These are phyloP conservation scores for Balamuthia mandrillaris DNA, from an alignment of 208 protist species.

Conservation along the genomic window DNA sequence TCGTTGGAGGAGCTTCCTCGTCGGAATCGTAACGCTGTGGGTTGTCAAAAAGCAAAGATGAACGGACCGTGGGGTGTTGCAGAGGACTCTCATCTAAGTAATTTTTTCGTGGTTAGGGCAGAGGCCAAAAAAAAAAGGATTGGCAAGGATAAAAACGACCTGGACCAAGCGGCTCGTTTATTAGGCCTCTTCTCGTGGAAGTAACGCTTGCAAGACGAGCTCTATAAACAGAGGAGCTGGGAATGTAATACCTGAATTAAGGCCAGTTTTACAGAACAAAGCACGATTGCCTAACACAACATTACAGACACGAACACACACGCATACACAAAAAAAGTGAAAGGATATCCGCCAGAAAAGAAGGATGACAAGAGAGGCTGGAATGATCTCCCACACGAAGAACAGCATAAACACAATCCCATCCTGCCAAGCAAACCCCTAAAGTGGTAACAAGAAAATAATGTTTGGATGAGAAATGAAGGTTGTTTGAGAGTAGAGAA, in stretches of 20 bases:
- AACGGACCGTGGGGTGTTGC: not conserved
- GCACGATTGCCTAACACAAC: no score
- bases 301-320: no score
- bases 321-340: not conserved
- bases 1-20: not conserved
- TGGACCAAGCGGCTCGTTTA: not conserved
- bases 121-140: not conserved
- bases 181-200: not conserved
- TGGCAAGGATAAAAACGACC: not conserved
- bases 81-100: not conserved
- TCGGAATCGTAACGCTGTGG: constrained; percentile 6
- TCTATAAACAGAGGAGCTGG: not conserved
- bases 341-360: constrained; percentile 11
- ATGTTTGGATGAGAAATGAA: not conserved
- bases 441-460: not conserved
- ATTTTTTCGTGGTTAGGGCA: not conserved
- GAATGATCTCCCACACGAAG: constrained; percentile 20
- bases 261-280: no score
- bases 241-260: not conserved
- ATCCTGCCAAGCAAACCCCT: not conserved
- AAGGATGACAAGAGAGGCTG: not conserved
- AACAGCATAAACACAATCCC: not conserved
- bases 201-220: not conserved
- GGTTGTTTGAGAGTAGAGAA: not conserved
- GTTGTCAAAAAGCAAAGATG: not conserved